Evolutionary conservation across 1,284 basidiomycete species (phyloP).

Genomic region (Rhodotorula sp.): DNA sequence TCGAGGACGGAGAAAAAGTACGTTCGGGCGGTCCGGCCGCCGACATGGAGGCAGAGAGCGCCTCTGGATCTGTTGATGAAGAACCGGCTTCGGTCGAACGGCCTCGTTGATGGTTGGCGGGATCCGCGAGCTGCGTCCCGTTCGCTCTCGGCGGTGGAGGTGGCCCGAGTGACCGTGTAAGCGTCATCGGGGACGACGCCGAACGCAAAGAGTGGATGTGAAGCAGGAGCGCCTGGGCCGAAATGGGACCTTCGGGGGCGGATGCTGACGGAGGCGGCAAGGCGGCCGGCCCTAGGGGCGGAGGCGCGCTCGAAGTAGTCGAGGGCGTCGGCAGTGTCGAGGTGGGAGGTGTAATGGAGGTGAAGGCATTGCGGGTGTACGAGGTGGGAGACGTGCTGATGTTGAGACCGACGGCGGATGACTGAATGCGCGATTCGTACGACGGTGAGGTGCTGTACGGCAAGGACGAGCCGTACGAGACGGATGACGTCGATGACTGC

Average conservation of each 20-base stretch:
- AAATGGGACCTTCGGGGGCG: slow-evolving; percentile 29
- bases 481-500: slow-evolving; percentile 34
- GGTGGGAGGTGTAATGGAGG: neutral
- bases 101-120: slow-evolving; percentile 25
- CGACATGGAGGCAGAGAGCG: neutral
- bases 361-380: too few relatives aligned
- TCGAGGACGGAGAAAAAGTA: neutral
- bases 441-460: slow-evolving; percentile 22
- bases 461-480: slow-evolving; percentile 28
- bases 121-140: neutral
- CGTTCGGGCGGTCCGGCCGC: neutral
- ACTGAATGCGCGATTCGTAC: slow-evolving; percentile 13
- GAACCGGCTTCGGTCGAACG: slow-evolving; percentile 17
- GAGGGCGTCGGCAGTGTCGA: neutral
- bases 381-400: neutral
- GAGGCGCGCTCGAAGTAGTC: neutral
- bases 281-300: neutral
- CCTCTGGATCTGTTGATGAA: slow-evolving; percentile 10
- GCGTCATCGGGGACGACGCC: slow-evolving; percentile 26
- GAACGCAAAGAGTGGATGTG: slow-evolving; percentile 35
- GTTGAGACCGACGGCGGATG: neutral
- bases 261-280: neutral
- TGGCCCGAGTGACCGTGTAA: slow-evolving; percentile 33
- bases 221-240: slow-evolving; percentile 34
- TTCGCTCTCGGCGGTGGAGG: neutral